Conservation (phyloP, 768 basidiomycete species). For the Pisolithus tinctorius region DNA sequence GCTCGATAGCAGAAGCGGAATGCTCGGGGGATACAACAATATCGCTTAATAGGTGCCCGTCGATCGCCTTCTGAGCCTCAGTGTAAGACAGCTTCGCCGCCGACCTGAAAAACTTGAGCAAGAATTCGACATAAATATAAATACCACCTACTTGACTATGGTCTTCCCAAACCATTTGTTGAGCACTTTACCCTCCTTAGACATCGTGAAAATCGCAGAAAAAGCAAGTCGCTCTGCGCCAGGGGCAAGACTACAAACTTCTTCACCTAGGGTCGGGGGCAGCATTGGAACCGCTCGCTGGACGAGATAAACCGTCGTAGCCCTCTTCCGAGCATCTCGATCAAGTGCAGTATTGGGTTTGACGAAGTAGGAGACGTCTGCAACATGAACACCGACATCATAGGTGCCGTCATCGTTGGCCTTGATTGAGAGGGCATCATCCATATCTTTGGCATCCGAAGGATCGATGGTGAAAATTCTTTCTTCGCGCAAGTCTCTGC, state of each 20-base stretch:
- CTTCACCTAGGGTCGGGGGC: conserved; percentile 87
- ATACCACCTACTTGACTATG: conserved; percentile 65
- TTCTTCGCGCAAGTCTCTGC: conserved; percentile 81
- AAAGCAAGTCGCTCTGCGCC: conserved; percentile 88
- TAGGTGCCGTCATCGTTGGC: conserved; percentile 87
- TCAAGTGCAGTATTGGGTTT: conserved; percentile 96
- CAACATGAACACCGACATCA: conserved; percentile 91
- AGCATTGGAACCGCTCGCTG: conserved; percentile 97
- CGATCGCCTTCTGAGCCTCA: conserved; percentile 77
- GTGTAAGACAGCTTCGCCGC: conserved; percentile 79
- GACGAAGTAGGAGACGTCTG: conserved; percentile 94
- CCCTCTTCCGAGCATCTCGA: conserved; percentile 94
- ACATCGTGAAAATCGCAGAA: conserved; percentile 83
- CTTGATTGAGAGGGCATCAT: conserved; percentile 91
- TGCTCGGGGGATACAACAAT: conserved; percentile 54
- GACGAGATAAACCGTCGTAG: conserved; percentile 94
- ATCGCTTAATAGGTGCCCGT: conserved; percentile 55
- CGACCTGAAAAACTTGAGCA: conserved; percentile 46
- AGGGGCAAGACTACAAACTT: conserved; percentile 87
- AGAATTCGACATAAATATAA: background rate
- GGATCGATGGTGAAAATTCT: conserved; percentile 95
- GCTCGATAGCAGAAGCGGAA: conserved; percentile 51
- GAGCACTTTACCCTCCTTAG: conserved; percentile 70
- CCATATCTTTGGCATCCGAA: conserved; percentile 80
- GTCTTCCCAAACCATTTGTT: conserved; percentile 94